Percentiles rank a stretch among this genome's conserved stretches.
phyloP scores from a whole-genome alignment of 73 alveolate genomes.

The Paramecium sonneborni region DNA sequence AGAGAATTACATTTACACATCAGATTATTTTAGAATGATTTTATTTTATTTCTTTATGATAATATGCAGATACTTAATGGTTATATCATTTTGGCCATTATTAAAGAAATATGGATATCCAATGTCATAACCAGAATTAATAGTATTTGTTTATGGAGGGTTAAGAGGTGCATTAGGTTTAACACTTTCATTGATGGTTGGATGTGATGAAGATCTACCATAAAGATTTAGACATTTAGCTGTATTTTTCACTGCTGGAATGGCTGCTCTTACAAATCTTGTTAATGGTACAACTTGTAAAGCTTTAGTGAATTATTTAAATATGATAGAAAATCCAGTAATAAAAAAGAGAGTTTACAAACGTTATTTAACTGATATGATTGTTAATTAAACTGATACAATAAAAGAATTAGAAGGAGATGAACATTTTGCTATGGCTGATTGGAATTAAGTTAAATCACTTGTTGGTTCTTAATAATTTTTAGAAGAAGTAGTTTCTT shows the following conservation, averaged over 20 bases:
- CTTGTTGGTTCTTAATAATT: conserved; percentile 48
- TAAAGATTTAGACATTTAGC: conserved; percentile 65
- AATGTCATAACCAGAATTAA: conserved; percentile 54
- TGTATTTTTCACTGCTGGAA: conserved; percentile 75
- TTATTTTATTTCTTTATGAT: conserved; percentile 71
- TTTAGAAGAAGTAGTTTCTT: conserved; percentile 17
- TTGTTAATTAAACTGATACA: conserved; percentile 23
- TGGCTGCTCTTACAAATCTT: conserved; percentile 71
- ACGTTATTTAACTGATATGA: conserved; percentile 40
- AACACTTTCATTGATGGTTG: conserved; percentile 73
- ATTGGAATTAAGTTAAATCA: conserved; percentile 70
- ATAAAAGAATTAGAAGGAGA: conserved; percentile 67
- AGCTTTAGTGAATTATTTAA: conserved; percentile 54
- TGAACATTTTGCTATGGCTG: conserved; percentile 63
- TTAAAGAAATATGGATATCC: conserved; percentile 73
- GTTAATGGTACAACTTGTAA: conserved; percentile 74
- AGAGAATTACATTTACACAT: conserved; percentile 51
- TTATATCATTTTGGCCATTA: conserved; percentile 65
- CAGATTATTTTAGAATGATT: conserved; percentile 72
- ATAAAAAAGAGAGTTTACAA: conserved; percentile 41
- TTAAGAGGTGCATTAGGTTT: conserved; percentile 79
- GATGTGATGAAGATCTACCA: conserved; percentile 63
- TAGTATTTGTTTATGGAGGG: conserved; percentile 74
- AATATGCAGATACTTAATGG: conserved; percentile 62
- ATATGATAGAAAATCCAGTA: conserved; percentile 63